Percentiles rank a stretch among this genome's conserved stretches.
These are phyloP conservation scores for Mycena galopus DNA, from an alignment of 768 basidiomycete species.

Conservation along the genomic window DNA sequence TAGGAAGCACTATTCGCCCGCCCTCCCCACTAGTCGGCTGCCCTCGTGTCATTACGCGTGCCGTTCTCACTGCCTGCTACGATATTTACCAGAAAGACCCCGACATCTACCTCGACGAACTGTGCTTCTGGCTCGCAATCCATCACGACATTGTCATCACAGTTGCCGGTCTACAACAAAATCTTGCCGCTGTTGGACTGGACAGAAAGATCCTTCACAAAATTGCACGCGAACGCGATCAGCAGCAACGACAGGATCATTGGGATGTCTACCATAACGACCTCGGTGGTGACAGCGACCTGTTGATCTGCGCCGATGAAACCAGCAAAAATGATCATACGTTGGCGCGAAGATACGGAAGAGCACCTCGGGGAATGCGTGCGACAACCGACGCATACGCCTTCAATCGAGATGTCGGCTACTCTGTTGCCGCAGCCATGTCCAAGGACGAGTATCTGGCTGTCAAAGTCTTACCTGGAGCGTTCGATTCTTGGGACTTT, in stretches of 20 bases:
- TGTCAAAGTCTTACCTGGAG: conserved; percentile 7
- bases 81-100: background rate
- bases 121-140: no score
- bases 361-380: conserved; percentile 33
- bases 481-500: conserved; percentile 8
- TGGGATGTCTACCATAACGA: conserved; percentile 6
- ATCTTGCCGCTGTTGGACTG: conserved; percentile 31
- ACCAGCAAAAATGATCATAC: conserved; percentile 14
- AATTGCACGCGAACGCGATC: conserved; percentile 33
- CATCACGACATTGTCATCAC: conserved; percentile 34
- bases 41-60: background rate
- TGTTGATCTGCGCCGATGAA: conserved; percentile 13
- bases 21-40: background rate
- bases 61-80: background rate
- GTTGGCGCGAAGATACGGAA: conserved; percentile 36
- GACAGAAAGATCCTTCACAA: conserved; percentile 33
- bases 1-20: background rate
- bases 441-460: conserved; percentile 11
- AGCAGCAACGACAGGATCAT: conserved; percentile 1
- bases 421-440: background rate
- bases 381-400: conserved; percentile 9
- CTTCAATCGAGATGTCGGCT: conserved; percentile 1
- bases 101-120: no score
- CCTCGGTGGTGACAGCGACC: conserved; percentile 22
- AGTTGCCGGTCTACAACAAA: background rate